Conservation (phyloP, 1,284 basidiomycete species). For the Rhodotorula sp. region DNA sequence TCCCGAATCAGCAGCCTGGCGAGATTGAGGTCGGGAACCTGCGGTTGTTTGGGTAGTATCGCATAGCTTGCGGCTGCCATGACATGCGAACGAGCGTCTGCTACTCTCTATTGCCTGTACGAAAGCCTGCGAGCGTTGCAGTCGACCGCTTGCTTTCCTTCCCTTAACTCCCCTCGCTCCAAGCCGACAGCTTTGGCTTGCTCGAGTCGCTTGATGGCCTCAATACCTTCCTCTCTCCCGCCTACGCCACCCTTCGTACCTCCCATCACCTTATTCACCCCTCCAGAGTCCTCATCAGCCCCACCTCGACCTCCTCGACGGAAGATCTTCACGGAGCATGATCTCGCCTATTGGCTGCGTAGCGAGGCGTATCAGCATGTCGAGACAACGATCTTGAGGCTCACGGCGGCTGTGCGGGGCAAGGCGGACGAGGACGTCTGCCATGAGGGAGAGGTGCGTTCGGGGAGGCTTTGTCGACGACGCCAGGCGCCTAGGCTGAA, state of each 20-base stretch:
- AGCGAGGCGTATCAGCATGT: constrained; percentile 44
- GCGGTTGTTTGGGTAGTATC: constrained; percentile 25
- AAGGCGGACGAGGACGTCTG: constrained; percentile 31
- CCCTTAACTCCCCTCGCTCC: not conserved
- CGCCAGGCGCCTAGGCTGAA: too few relatives aligned
- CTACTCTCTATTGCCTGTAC: too few relatives aligned
- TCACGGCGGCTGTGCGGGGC: constrained; percentile 46
- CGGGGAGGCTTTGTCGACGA: not conserved
- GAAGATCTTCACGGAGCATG: constrained; percentile 46
- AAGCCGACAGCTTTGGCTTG: too few relatives aligned
- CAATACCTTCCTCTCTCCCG: not conserved
- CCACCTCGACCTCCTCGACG: constrained; percentile 11
- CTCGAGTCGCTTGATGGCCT: not conserved
- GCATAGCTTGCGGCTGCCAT: too few relatives aligned
- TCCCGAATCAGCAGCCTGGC: not conserved
- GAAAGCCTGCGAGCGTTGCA: too few relatives aligned
- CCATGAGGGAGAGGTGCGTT: constrained; percentile 29
- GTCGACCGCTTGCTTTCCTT: not conserved
- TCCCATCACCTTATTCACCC: not conserved
- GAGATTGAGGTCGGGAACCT: constrained; percentile 27
- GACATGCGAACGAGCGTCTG: too few relatives aligned
- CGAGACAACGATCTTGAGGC: constrained; percentile 45
- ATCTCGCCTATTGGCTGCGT: constrained; percentile 46
- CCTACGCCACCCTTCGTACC: constrained; percentile 1
- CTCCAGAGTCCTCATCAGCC: not conserved